Conservation (phyloP, 208 protist genomes). For the Trypanosoma boissoni region DNA sequence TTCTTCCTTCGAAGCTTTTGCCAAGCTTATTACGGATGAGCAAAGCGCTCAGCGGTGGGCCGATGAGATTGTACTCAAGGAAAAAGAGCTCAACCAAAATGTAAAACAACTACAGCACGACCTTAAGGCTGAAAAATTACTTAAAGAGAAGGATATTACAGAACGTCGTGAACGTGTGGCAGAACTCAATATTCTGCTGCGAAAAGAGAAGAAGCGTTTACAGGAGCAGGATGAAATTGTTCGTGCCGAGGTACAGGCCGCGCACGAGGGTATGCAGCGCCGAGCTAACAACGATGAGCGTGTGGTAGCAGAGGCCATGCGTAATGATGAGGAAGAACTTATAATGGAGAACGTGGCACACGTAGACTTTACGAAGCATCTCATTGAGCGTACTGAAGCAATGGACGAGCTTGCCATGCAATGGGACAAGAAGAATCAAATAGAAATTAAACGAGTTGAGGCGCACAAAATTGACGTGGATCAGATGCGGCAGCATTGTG, state of each 20-base stretch:
- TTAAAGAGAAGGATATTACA: constrained; percentile 79
- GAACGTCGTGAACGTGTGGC: constrained; percentile 61
- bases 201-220: constrained; percentile 53
- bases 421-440: constrained; percentile 79
- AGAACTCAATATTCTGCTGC: constrained; percentile 62
- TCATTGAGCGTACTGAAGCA: constrained; percentile 61
- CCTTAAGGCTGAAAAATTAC: constrained; percentile 59
- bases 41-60: constrained; percentile 86
- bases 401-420: constrained; percentile 65
- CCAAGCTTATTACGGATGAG: constrained; percentile 81
- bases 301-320: constrained; percentile 35
- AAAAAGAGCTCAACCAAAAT: constrained; percentile 90
- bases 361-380: constrained; percentile 59
- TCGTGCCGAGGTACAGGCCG: constrained; percentile 55
- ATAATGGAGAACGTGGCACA: constrained; percentile 48
- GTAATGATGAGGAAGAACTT: constrained; percentile 35
- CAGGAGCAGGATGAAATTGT: constrained; percentile 75
- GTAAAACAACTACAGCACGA: constrained; percentile 91
- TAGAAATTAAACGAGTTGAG: constrained; percentile 75
- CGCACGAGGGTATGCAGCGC: constrained; percentile 65
- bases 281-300: constrained; percentile 43
- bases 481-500: constrained; percentile 69
- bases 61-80: constrained; percentile 79
- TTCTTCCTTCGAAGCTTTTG: constrained; percentile 73
- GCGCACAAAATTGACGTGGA: constrained; percentile 77